Base-by-base conservation (phyloP, 306 rosid genomes). In the Sechiopsis laciniata region DNA sequence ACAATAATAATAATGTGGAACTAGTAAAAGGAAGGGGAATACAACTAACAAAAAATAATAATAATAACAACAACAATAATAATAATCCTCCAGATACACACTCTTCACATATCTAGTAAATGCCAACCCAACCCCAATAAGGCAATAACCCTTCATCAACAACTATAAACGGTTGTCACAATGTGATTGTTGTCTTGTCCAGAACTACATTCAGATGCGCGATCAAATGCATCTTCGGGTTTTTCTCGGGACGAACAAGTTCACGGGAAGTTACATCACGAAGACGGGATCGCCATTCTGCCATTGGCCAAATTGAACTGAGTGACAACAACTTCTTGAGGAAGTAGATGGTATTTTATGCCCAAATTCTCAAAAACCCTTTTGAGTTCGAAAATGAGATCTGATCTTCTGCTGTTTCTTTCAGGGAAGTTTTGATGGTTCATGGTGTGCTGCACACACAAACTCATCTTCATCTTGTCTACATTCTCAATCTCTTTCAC, bases 341-440 rank as follows among this genome's bases (percentile, higher is more conserved):
- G 88, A 65, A 84, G 88, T 37, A 84, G 78, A 75, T 82, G 77
- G 54, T 84, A 84, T 32, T 75, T 72, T 0, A 84, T 84, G 74
- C 78, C 74, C 7, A 82, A 80, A 74, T 1, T 65, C 74, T 82
- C 82, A 66, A 84, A 82, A 26, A 82, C 76, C 78, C 55, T 84
- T 76, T 84, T 81, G 8, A 84, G 60, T 56, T 84, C 88, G 3
- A 84, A 72, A 54, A 82, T 74, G 3, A 82, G 85, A 20, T 84
- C 88, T 35, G 88, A 84, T 77, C 85, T 77, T 67, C 88, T 72
- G 37, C 4, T 65, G 75, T 74, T 84, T 77, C 78, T 84, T 20
- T 84, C 88, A 0, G 85, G 82, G 66, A 69, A 81, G 74, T 84
- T 84, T 76, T 84, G 85, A 75, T 64, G 88, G 82, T 84, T 84